Conservation (phyloP, 164 flowering plant genomes). For the Saururus chinensis region DNA sequence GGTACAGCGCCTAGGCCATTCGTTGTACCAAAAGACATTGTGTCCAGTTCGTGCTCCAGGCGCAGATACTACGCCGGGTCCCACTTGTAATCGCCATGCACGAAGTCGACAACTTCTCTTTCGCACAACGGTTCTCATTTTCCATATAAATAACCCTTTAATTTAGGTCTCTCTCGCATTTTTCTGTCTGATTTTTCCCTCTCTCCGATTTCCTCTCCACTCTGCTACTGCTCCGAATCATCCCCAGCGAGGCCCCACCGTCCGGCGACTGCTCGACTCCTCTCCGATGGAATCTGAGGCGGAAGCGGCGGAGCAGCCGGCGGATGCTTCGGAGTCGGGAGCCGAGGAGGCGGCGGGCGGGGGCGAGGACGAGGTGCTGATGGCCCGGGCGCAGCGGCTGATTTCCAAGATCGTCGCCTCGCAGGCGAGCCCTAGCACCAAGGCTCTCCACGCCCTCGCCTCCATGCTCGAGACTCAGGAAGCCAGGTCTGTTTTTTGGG, state of each 20-base stretch:
- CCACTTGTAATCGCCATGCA: too few species aligned
- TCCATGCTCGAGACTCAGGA: constrained; percentile 76
- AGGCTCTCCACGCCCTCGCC: constrained; percentile 66
- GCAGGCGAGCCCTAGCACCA: constrained; percentile 54
- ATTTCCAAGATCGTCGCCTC: constrained; percentile 41
- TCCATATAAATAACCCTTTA: background rate
- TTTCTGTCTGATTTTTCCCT: background rate
- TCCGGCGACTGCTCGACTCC: background rate
- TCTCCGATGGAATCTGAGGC: constrained; percentile 5
- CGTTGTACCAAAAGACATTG: too few species aligned
- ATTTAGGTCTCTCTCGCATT: background rate
- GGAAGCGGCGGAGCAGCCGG: constrained; percentile 4
- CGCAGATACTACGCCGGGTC: too few species aligned
- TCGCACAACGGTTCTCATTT: background rate
- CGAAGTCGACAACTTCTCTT: background rate
- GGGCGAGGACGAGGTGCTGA: constrained; percentile 19
- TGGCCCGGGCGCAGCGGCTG: constrained; percentile 32
- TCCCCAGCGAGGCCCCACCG: background rate
- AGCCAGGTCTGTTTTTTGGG: constrained; percentile 34
- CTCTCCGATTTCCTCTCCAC: background rate
- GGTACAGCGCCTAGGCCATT: too few species aligned
- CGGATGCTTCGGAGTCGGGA: constrained; percentile 8
- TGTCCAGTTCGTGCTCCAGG: too few species aligned
- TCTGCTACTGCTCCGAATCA: background rate
- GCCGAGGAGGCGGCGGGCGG: constrained; percentile 15